phyloP scores from a whole-genome alignment of 2,329 filamentous ascomycete genomes.

The Verticillium zaregamsianum region DNA sequence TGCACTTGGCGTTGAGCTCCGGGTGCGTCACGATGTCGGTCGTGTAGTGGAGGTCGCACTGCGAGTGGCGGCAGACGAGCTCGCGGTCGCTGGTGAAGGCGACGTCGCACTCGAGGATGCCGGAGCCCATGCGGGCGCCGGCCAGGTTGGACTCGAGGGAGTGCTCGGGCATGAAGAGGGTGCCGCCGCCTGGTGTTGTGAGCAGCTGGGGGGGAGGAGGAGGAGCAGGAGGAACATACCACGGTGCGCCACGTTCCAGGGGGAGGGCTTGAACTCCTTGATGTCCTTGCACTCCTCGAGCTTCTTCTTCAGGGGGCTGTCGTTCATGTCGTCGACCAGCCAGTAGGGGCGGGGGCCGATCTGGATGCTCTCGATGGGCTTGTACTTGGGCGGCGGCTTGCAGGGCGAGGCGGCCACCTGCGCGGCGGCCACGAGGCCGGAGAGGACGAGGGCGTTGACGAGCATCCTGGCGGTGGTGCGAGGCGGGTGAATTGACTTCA shows the following conservation, averaged over 20 bases:
- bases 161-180: slow-evolving; percentile 62
- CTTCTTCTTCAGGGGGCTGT: slow-evolving; percentile 53
- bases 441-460: slow-evolving; percentile 21
- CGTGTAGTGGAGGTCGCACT: slow-evolving; percentile 65
- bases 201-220: no score
- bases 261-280: slow-evolving; percentile 41
- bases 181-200: slow-evolving; percentile 37
- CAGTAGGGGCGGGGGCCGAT: slow-evolving; percentile 62
- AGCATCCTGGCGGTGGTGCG: slow-evolving; percentile 21
- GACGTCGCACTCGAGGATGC: slow-evolving; percentile 64
- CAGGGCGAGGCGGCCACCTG: slow-evolving; percentile 8
- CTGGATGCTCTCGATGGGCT: slow-evolving; percentile 45
- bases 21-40: slow-evolving; percentile 62
- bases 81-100: slow-evolving; percentile 60
- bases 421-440: slow-evolving; percentile 21
- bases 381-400: slow-evolving; percentile 13
- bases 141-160: slow-evolving; percentile 55
- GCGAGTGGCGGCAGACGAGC: slow-evolving; percentile 65
- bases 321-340: slow-evolving; percentile 59
- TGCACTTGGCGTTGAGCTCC: slow-evolving; percentile 61
- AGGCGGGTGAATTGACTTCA: background rate
- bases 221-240: background rate
- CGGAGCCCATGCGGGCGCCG: slow-evolving; percentile 63
- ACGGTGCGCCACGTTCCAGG: slow-evolving; percentile 59
- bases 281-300: slow-evolving; percentile 55